Evolutionary conservation across 2,329 filamentous ascomycete species (phyloP).

Genomic region (Pleomassaria siparia): DNA sequence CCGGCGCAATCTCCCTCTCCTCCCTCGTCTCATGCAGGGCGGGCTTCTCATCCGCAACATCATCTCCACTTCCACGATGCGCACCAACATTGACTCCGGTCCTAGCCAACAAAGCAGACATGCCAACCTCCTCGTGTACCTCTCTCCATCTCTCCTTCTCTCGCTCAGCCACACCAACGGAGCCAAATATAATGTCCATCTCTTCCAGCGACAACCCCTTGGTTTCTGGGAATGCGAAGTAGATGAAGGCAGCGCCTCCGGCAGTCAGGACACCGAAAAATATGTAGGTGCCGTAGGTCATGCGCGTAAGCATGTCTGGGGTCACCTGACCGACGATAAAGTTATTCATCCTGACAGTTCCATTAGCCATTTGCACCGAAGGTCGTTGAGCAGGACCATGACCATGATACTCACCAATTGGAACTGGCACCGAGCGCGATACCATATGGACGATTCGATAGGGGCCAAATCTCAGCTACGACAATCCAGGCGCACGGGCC

Average conservation of each 20-base stretch:
- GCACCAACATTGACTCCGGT: conserved; percentile 11
- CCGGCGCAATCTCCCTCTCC: conserved; percentile 7
- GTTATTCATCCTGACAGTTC: conserved; percentile 47
- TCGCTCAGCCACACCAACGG: conserved; percentile 65
- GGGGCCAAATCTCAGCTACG: conserved; percentile 71
- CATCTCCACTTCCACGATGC: conserved; percentile 7
- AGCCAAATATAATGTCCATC: conserved; percentile 67
- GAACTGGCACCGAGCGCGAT: conserved; percentile 63
- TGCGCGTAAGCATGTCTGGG: conserved; percentile 64
- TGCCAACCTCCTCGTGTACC: conserved; percentile 70
- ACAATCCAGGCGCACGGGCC: conserved; percentile 74
- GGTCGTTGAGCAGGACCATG: background rate
- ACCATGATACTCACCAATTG: conserved; percentile 37
- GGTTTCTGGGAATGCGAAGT: conserved; percentile 55
- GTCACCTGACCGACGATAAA: conserved; percentile 68
- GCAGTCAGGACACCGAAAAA: conserved; percentile 68
- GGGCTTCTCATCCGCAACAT: conserved; percentile 19
- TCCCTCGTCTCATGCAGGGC: conserved; percentile 12
- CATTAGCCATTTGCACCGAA: background rate
- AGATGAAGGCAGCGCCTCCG: conserved; percentile 59
- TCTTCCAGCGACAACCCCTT: conserved; percentile 56
- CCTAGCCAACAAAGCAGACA: conserved; percentile 44
- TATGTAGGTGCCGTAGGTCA: conserved; percentile 71
- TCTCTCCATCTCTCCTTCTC: conserved; percentile 72
- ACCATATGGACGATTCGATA: conserved; percentile 67